Evolutionary conservation across 768 basidiomycete genomes (phyloP).

Genomic region (Agrocybe pediades): DNA sequence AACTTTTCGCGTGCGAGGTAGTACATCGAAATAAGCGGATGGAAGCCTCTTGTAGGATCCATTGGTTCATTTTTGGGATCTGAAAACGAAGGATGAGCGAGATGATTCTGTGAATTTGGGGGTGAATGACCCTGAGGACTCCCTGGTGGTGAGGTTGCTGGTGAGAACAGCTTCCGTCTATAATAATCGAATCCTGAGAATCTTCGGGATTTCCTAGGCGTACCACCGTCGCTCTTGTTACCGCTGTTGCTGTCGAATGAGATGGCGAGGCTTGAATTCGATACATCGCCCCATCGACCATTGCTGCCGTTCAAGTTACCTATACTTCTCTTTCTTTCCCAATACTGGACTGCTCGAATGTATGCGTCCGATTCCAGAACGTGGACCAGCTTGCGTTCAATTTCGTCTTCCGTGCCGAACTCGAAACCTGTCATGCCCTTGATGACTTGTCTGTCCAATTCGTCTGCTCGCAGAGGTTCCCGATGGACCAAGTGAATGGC

Average conservation of each 20-base stretch:
- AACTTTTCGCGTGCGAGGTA: slow-evolving; percentile 95
- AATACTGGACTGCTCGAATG: slow-evolving; percentile 67
- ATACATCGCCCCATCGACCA: slow-evolving; percentile 56
- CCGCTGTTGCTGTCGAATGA: slow-evolving; percentile 53
- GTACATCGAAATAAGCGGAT: slow-evolving; percentile 95
- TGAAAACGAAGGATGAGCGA: slow-evolving; percentile 46
- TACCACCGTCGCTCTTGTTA: slow-evolving; percentile 35
- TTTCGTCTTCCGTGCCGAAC: slow-evolving; percentile 88
- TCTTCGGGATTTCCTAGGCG: slow-evolving; percentile 69
- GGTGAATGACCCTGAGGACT: slow-evolving; percentile 53
- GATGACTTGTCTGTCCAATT: slow-evolving; percentile 86
- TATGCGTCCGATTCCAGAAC: slow-evolving; percentile 83
- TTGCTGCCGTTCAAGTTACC: slow-evolving; percentile 34
- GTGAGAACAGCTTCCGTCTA: slow-evolving; percentile 83
- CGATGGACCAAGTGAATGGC: slow-evolving; percentile 86
- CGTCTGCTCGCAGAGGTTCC: slow-evolving; percentile 85
- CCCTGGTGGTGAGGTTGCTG: slow-evolving; percentile 47
- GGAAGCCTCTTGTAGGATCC: slow-evolving; percentile 93
- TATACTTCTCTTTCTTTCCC: slow-evolving; percentile 68
- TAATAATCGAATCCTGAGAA: slow-evolving; percentile 97
- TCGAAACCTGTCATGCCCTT: slow-evolving; percentile 95
- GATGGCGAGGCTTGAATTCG: slow-evolving; percentile 70
- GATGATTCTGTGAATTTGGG: slow-evolving; percentile 57
- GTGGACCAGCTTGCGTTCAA: slow-evolving; percentile 69
- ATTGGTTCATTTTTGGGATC: slow-evolving; percentile 52